These are phyloP conservation scores for Fraxinus floribunda DNA, from an alignment of 305 asterid species.

Conservation along the genomic window DNA sequence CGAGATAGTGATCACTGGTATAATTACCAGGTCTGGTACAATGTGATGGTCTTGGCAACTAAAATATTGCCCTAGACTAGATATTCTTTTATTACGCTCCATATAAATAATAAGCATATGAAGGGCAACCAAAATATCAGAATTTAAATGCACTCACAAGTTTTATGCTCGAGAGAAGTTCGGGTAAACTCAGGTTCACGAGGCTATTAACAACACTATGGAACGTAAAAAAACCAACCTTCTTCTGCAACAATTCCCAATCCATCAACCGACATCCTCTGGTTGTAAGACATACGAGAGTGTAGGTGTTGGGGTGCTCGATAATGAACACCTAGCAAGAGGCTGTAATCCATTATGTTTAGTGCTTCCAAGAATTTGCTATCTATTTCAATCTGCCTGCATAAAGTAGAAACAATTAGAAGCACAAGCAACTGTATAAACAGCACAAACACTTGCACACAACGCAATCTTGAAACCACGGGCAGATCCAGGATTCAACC, in stretches of 20 bases:
- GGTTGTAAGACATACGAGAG: constrained; percentile 56
- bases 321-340: constrained; percentile 92
- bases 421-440: constrained; percentile 13
- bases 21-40: neutral
- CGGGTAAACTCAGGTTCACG: neutral
- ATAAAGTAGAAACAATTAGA: constrained; percentile 20
- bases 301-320: constrained; percentile 93
- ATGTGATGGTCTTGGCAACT: neutral
- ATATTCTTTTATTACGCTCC: neutral
- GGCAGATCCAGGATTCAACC: neutral
- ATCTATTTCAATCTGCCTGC: constrained; percentile 93
- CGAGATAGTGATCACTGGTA: neutral
- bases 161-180: neutral
- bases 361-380: constrained; percentile 89
- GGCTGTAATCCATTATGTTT: constrained; percentile 96
- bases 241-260: constrained; percentile 77
- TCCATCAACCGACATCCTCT: constrained; percentile 54
- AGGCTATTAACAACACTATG: neutral
- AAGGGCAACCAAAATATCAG: neutral
- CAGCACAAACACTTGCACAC: neutral
- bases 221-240: constrained; percentile 41
- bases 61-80: neutral
- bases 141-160: neutral
- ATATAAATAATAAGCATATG: neutral
- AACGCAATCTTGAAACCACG: neutral